Evolutionary conservation across 192 early-diverging fungal genomes (phyloP).

Genomic region (Lunasporangiospora selenospora): DNA sequence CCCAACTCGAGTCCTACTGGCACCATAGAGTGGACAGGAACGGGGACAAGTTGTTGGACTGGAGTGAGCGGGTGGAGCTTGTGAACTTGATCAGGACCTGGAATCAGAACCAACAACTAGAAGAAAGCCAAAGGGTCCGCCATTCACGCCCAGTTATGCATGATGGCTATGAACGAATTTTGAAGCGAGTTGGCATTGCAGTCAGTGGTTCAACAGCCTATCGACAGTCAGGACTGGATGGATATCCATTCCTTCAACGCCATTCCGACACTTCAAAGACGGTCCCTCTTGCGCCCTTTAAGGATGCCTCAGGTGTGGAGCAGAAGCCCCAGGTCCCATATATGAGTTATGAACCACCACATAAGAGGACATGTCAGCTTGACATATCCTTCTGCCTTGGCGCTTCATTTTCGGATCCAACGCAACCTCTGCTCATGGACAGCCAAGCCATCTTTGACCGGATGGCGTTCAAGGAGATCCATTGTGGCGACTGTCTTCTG

Average conservation of each 20-base stretch:
- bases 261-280: constrained; percentile 18
- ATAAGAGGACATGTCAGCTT: constrained; percentile 24
- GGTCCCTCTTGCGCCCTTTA: background rate
- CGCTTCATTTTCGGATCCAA: constrained; percentile 16
- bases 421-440: background rate
- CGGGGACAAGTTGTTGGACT: constrained; percentile 29
- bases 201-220: constrained; percentile 25
- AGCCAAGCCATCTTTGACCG: constrained; percentile 18
- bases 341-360: constrained; percentile 18
- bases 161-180: constrained; percentile 4
- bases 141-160: constrained; percentile 17
- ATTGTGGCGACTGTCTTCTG: constrained; percentile 48
- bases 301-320: background rate
- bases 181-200: constrained; percentile 8
- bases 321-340: constrained; percentile 23
- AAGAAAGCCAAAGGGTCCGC: background rate
- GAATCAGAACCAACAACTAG: constrained; percentile 13
- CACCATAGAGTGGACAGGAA: constrained; percentile 36
- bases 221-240: constrained; percentile 36
- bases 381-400: constrained; percentile 42
- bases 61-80: constrained; percentile 29
- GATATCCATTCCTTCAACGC: constrained; percentile 27
- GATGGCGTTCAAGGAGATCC: constrained; percentile 28
- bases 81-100: constrained; percentile 11
- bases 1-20: constrained; percentile 48